Evolutionary conservation across 2,329 filamentous ascomycete genomes (phyloP).

Genomic region (Pseudocercospora cruenta): DNA sequence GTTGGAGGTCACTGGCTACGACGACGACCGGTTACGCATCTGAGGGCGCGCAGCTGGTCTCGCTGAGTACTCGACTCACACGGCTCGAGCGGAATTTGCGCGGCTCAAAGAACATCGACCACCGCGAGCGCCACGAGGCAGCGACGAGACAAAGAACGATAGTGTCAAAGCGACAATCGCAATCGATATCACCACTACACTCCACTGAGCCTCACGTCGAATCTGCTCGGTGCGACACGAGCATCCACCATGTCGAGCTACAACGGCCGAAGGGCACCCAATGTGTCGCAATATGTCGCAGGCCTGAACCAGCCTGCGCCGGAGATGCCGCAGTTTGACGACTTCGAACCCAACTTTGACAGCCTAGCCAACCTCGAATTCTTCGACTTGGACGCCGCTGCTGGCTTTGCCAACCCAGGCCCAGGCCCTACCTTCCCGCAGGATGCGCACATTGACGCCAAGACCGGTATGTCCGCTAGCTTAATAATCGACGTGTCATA

Average conservation of each 20-base stretch:
- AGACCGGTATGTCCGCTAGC: constrained; percentile 22
- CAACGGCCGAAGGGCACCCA: constrained; percentile 76
- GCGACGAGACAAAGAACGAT: constrained; percentile 9
- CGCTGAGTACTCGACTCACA: background rate
- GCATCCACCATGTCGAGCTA: constrained; percentile 65
- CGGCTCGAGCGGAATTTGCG: background rate
- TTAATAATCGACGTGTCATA: constrained; percentile 12
- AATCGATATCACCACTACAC: background rate
- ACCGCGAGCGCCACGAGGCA: constrained; percentile 3
- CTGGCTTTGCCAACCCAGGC: constrained; percentile 7
- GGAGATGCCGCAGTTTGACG: constrained; percentile 60
- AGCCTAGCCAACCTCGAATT: constrained; percentile 65
- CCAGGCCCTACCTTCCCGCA: constrained; percentile 5
- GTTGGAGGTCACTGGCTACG: constrained; percentile 1
- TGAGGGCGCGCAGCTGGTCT: background rate
- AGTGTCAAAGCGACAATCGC: constrained; percentile 4
- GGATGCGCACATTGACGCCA: constrained; percentile 12
- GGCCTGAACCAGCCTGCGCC: constrained; percentile 76
- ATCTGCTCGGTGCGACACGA: background rate
- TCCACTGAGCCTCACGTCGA: background rate
- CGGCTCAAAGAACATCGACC: background rate
- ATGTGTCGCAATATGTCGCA: constrained; percentile 87
- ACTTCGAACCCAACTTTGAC: constrained; percentile 58
- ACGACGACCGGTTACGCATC: background rate
- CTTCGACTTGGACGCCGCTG: constrained; percentile 65